These are phyloP conservation scores for Chaetomium strumarium DNA, from an alignment of 2,329 filamentous ascomycete species.

Conservation along the genomic window DNA sequence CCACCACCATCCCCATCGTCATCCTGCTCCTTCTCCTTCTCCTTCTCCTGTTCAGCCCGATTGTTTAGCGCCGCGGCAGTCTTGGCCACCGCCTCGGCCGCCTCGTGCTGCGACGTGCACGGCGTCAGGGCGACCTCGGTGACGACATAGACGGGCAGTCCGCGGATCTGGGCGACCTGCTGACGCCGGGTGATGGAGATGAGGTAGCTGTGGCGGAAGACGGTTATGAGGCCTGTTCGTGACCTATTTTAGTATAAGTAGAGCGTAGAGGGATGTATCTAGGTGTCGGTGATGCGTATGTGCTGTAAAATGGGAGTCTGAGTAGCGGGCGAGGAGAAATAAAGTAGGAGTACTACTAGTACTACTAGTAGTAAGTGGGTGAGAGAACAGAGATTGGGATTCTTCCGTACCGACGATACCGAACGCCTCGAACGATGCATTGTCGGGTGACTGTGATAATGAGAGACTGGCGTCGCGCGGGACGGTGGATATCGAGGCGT, in stretches of 20 bases:
- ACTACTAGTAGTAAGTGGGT: neutral
- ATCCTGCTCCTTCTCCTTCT: slow-evolving; percentile 36
- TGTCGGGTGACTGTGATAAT: slow-evolving; percentile 33
- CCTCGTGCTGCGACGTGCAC: slow-evolving; percentile 68
- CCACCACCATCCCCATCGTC: slow-evolving; percentile 33
- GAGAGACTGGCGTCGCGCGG: slow-evolving; percentile 42
- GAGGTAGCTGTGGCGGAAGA: slow-evolving; percentile 76
- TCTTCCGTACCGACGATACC: slow-evolving; percentile 51
- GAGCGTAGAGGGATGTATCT: no score
- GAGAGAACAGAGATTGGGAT: slow-evolving; percentile 2
- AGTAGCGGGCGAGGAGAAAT: neutral
- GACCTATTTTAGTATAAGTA: neutral
- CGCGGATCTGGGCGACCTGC: slow-evolving; percentile 81
- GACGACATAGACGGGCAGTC: slow-evolving; percentile 76
- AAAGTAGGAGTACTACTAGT: no score
- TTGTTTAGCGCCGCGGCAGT: slow-evolving; percentile 44
- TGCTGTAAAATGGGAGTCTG: neutral
- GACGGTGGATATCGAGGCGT: slow-evolving; percentile 42
- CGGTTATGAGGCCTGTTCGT: slow-evolving; percentile 67
- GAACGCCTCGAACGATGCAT: slow-evolving; percentile 53
- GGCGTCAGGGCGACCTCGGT: slow-evolving; percentile 90
- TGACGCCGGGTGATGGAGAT: slow-evolving; percentile 80
- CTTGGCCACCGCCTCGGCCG: slow-evolving; percentile 62
- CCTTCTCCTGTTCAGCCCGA: slow-evolving; percentile 16
- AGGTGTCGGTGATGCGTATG: no score